Evolutionary conservation across 495 filamentous ascomycete genomes (phyloP), one percentile per base, ranked within the genome.

Genomic region (Podospora conica): DNA sequence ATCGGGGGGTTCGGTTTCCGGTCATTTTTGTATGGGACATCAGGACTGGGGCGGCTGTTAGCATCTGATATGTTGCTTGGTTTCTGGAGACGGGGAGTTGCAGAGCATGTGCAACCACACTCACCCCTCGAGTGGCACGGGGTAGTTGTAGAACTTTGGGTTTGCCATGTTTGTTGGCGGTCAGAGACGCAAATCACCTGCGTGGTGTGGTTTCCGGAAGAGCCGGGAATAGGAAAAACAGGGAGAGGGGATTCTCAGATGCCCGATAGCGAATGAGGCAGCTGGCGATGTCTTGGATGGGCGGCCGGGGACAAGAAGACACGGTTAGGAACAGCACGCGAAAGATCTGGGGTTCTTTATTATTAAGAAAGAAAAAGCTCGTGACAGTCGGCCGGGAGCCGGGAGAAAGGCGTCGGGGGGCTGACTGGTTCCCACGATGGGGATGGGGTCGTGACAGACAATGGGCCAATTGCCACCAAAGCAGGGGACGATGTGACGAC

Each of bases 21-120:
- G n/a, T 70, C 72, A 64, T 71, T 68, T 15, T 69, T 27, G 66
- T 72, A 74, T 4, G 69, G 70, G n/a, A 76, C 58, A 40, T 74
- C 70, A 9, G 75, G 75, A 20, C 74, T 76, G 31, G 24, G 8
- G n/a, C 7, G 28, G 15, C 53, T 53, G 64, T 67, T 53, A 73
- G 57, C 25, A 3, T 27, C 6, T 27, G 2, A 3, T 27, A 2
- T 27, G 3, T 48, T 6, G 2, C 1, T 1, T n/a, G 18, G 2
- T 48, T 2, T n/a, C 15, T 48, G 40, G 40, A 9, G 40, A n/a
- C 11, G 40, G 55, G 21, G 55, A 21, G 58, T 40, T 22, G 25
- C 65, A 54, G 53, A 53, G 24, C 20, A 18, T 29, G 28, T 58
- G 60, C 54, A 54, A 59, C 21, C 21, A 11, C 3, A 66, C 68